Percentiles rank a stretch among this genome's conserved stretches.
phyloP scores from a whole-genome alignment of 2,329 filamentous ascomycete genomes.

The Metarhizium robertsii region DNA sequence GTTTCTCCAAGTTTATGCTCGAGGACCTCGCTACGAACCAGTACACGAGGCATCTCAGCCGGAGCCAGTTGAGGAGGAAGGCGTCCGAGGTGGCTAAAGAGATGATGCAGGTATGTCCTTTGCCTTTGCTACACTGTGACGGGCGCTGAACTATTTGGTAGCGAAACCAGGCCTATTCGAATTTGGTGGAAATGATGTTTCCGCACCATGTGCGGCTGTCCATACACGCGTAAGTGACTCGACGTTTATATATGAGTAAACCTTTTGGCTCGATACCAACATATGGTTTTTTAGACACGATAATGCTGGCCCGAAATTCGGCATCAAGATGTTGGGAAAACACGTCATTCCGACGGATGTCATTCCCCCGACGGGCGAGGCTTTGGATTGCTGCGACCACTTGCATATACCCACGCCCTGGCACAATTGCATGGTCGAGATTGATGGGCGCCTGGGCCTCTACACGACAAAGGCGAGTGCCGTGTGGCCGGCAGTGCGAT shows the following conservation, averaged over 20 bases:
- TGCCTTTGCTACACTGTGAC: no score
- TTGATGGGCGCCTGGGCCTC: slow-evolving; percentile 11
- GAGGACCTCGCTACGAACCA: slow-evolving; percentile 20
- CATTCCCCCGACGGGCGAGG: slow-evolving; percentile 16
- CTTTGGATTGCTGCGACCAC: slow-evolving; percentile 12
- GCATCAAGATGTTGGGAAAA: slow-evolving; percentile 27
- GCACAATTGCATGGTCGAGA: slow-evolving; percentile 29
- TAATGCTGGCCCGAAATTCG: slow-evolving; percentile 32
- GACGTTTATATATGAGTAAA: no score
- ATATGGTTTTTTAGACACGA: slow-evolving; percentile 15
- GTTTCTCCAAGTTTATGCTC: slow-evolving; percentile 51
- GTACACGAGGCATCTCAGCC: slow-evolving; percentile 14
- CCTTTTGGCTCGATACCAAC: background rate
- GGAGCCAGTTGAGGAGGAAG: slow-evolving; percentile 19
- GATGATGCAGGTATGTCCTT: slow-evolving; percentile 19
- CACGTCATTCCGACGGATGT: slow-evolving; percentile 21
- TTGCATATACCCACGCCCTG: slow-evolving; percentile 31
- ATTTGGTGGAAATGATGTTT: slow-evolving; percentile 34
- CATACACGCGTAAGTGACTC: slow-evolving; percentile 30
- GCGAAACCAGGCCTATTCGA: slow-evolving; percentile 38
- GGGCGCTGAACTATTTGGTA: slow-evolving; percentile 1
- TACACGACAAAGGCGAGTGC: slow-evolving; percentile 14
- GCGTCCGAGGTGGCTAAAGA: slow-evolving; percentile 21
- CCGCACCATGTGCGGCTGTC: slow-evolving; percentile 36
- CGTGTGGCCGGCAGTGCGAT: slow-evolving; percentile 7